Evolutionary conservation across 2,329 filamentous ascomycete genomes (phyloP).

Genomic region (Raffaelea arxii): DNA sequence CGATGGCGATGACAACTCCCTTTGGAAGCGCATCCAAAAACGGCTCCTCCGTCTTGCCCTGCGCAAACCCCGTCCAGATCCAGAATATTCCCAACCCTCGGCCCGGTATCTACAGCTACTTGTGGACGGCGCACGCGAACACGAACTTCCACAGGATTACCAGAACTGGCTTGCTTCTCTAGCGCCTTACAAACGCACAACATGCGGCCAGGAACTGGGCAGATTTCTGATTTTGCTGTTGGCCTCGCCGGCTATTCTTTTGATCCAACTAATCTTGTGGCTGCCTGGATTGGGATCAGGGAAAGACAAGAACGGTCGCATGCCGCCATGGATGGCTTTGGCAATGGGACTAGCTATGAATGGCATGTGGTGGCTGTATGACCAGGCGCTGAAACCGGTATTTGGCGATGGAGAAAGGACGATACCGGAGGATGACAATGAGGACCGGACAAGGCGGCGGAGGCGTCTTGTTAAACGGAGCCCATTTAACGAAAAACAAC

Average conservation of each 20-base stretch:
- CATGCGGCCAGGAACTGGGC: conserved; percentile 43
- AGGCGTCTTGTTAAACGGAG: background rate
- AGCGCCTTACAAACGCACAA: conserved; percentile 62
- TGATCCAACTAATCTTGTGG: background rate
- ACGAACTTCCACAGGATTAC: conserved; percentile 71
- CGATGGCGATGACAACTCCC: conserved; percentile 17
- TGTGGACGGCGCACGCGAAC: conserved; percentile 66
- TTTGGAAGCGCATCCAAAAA: conserved; percentile 22
- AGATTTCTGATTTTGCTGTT: conserved; percentile 24
- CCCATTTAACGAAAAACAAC: background rate
- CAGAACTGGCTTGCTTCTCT: conserved; percentile 61
- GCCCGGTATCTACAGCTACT: conserved; percentile 76
- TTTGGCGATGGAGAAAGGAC: conserved; percentile 85
- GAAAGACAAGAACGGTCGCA: conserved; percentile 41
- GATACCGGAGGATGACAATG: conserved; percentile 16
- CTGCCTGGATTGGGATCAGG: conserved; percentile 16
- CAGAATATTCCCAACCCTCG: conserved; percentile 72
- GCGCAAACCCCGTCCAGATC: conserved; percentile 46
- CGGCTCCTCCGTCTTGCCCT: conserved; percentile 31
- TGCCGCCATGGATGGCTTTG: conserved; percentile 56
- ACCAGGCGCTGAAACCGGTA: conserved; percentile 38
- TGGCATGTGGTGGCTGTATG: conserved; percentile 35
- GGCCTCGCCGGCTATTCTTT: background rate
- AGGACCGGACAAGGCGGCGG: background rate
- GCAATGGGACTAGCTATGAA: conserved; percentile 43